Evolutionary conservation across 2,329 filamentous ascomycete genomes (phyloP).

Genomic region (Monosporascus ibericus): DNA sequence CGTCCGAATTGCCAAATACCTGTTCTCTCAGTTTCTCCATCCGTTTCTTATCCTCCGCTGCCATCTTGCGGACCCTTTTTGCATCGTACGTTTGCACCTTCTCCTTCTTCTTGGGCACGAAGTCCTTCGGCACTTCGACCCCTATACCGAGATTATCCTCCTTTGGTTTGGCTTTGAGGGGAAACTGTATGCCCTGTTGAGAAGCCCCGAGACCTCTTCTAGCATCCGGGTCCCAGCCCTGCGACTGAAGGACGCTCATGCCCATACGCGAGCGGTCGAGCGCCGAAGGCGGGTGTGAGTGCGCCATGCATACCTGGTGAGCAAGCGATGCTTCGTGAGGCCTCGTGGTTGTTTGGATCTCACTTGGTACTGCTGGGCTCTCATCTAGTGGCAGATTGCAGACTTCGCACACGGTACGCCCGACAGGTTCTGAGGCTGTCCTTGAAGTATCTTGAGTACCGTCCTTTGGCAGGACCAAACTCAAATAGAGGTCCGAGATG

Average conservation of each 20-base stretch:
- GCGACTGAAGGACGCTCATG: constrained; percentile 55
- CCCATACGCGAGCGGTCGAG: constrained; percentile 67
- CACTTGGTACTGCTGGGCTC: constrained; percentile 2
- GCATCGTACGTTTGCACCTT: constrained; percentile 54
- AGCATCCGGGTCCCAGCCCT: constrained; percentile 71
- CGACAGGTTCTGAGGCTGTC: constrained; percentile 7
- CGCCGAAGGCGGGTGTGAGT: constrained; percentile 67
- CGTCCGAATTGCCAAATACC: constrained; percentile 70
- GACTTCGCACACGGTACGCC: constrained; percentile 42
- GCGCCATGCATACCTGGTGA: constrained; percentile 63
- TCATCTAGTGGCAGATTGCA: constrained; percentile 51
- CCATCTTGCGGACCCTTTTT: constrained; percentile 60
- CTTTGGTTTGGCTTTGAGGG: constrained; percentile 68
- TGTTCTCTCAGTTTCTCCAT: constrained; percentile 59
- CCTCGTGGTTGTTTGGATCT: constrained; percentile 5
- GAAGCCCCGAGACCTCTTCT: constrained; percentile 64
- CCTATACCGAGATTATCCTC: constrained; percentile 72
- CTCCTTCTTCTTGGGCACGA: constrained; percentile 32
- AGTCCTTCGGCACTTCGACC: constrained; percentile 34
- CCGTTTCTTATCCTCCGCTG: constrained; percentile 55
- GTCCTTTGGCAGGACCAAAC: constrained; percentile 53
- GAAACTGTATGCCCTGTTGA: constrained; percentile 68
- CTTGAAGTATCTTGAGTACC: constrained; percentile 4
- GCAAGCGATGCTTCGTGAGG: constrained; percentile 57
- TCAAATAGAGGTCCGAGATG: constrained; percentile 58